Percentiles rank a stretch among this genome's conserved stretches.
Evolutionary conservation across 768 basidiomycete species (phyloP).

Genomic region (Bullera alba): DNA sequence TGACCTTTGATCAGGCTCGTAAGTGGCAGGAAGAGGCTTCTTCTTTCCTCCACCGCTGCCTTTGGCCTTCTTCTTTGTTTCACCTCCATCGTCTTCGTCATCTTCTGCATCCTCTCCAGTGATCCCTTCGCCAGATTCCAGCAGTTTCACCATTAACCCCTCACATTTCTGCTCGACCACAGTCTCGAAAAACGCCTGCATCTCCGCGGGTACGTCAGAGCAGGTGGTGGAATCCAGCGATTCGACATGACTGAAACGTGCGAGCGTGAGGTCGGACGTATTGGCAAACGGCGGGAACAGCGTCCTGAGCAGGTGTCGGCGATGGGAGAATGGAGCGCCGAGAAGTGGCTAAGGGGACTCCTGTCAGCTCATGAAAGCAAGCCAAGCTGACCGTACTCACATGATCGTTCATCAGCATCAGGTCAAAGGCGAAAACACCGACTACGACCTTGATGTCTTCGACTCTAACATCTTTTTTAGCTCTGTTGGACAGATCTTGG

Average conservation of each 20-base stretch:
- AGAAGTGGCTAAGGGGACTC: conserved; percentile 56
- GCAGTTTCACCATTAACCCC: conserved; percentile 90
- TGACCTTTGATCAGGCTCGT: conserved; percentile 82
- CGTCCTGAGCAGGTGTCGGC: conserved; percentile 60
- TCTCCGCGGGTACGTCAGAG: conserved; percentile 52
- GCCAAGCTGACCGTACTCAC: conserved; percentile 49
- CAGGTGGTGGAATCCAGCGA: conserved; percentile 55
- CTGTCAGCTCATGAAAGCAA: background rate
- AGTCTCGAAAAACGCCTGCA: conserved; percentile 69
- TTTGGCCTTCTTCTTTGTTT: conserved; percentile 22
- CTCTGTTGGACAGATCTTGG: conserved; percentile 77
- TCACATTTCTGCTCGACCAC: conserved; percentile 74
- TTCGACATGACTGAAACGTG: conserved; percentile 67
- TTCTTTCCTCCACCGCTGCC: conserved; percentile 49
- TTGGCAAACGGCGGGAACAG: conserved; percentile 55
- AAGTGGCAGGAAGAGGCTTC: conserved; percentile 73
- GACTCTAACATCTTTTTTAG: conserved; percentile 72
- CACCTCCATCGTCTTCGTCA: conserved; percentile 20
- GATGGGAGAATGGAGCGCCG: conserved; percentile 60
- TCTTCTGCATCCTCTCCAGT: conserved; percentile 44
- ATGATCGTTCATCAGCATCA: conserved; percentile 76
- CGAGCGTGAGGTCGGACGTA: conserved; percentile 50
- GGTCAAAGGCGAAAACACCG: conserved; percentile 78
- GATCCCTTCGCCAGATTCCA: conserved; percentile 52
- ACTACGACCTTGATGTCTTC: conserved; percentile 70